Evolutionary conservation across 2,329 filamentous ascomycete genomes (phyloP), one percentile per base, ranked within the genome.

Genomic region (Arthrinium puccinioides): DNA sequence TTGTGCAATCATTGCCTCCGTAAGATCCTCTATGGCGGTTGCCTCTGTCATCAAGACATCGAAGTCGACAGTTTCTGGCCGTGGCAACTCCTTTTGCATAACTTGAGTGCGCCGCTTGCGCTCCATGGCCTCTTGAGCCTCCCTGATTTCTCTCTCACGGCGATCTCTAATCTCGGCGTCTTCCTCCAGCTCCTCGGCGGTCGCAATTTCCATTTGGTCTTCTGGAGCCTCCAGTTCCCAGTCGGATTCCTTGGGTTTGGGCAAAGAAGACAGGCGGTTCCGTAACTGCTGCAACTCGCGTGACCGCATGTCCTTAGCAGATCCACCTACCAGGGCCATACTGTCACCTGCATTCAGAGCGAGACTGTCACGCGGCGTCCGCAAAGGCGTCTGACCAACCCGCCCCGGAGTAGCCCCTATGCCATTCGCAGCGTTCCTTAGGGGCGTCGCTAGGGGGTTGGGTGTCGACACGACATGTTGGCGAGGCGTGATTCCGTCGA

Each of bases 221-320:
- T 94, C 87, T 0, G 90, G 90, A 23, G 94, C 66, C 56, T 96
- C 90, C 31, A 97, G 77, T 49, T 97, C 92, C 83, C 87, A 97
- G 47, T 96, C 89, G 0, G 79, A 84, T 54, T 95, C 87, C 54
- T 94, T 96, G 1, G 92, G 92, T 54, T 86, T 94, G 1, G 92
- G 92, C 13, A 98, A 70, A 16, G 86, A 79, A 5, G 87, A 76
- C n/a, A 98, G 74, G 28, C 83, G 76, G 35, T 76, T 72, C 42
- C 78, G 78, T 6, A 98, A 67, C 44, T 82, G 77, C 6, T 81
- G 78, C 41, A 82, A 68, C 43, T 94, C 82, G 16, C 78, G 77
- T 49, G 84, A 63, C 50, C 76, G 83, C 20, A 88, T 64, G 41
- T 96, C 88, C 29, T 77, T 75, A 4, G 87, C 85, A 3, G 89